These are phyloP conservation scores for Lophiostoma macrostomum DNA, from an alignment of 495 filamentous ascomycete genomes.

Conservation along the genomic window DNA sequence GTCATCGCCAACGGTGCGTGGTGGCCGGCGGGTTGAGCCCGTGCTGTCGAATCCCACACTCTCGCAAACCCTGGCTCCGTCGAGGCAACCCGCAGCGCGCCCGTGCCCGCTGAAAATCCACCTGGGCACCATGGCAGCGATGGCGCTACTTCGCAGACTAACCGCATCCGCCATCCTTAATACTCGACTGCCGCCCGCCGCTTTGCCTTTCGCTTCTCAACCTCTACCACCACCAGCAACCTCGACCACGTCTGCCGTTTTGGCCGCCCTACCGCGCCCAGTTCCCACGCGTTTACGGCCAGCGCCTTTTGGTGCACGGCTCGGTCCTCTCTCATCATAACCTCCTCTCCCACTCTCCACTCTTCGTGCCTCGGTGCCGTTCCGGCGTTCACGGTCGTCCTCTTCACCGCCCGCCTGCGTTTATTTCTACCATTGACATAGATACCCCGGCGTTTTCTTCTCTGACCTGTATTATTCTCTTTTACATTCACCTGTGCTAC, in stretches of 20 bases:
- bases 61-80: too few species aligned
- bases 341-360: constrained; percentile 19
- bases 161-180: too few species aligned
- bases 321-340: constrained; percentile 18
- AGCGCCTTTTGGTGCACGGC: constrained; percentile 36
- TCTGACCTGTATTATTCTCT: background rate
- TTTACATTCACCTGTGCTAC: constrained; percentile 1
- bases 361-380: constrained; percentile 19
- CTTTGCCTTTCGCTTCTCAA: constrained; percentile 5
- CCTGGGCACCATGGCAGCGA: too few species aligned
- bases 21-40: too few species aligned
- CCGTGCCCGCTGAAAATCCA: too few species aligned
- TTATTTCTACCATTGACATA: constrained; percentile 23
- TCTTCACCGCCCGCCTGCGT: constrained; percentile 17
- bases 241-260: constrained; percentile 26
- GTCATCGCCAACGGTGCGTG: constrained; percentile 15
- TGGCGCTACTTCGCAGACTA: too few species aligned
- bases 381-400: constrained; percentile 34
- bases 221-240: background rate
- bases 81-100: too few species aligned
- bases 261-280: constrained; percentile 22
- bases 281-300: constrained; percentile 34
- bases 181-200: constrained; percentile 3
- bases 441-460: constrained; percentile 30
- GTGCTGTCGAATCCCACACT: background rate